These are phyloP conservation scores for Monilinia fructigena DNA, from an alignment of 2,329 filamentous ascomycete genomes.

Conservation along the genomic window DNA sequence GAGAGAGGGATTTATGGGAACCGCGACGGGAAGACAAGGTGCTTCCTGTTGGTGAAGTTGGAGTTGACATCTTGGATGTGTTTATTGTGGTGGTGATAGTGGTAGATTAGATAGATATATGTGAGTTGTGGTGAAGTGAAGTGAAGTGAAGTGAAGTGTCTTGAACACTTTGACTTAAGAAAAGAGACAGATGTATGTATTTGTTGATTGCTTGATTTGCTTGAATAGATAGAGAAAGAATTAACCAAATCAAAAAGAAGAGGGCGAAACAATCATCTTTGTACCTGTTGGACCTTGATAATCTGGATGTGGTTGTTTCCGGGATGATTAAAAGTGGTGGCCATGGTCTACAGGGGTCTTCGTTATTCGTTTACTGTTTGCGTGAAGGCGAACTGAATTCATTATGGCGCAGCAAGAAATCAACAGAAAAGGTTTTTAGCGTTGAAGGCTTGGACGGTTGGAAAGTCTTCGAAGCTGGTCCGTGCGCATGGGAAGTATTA, in stretches of 20 bases:
- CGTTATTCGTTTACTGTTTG: background rate
- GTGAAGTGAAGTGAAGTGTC: background rate
- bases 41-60: constrained; percentile 23
- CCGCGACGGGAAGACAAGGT: constrained; percentile 32
- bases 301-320: constrained; percentile 9
- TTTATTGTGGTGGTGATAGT: background rate
- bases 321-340: constrained; percentile 21
- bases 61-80: constrained; percentile 17
- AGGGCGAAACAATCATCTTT: constrained; percentile 14
- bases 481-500: no score
- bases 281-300: constrained; percentile 19
- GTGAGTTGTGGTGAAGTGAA: constrained; percentile 4
- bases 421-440: constrained; percentile 5
- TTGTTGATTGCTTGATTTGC: background rate
- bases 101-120: background rate
- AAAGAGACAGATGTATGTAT: background rate
- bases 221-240: background rate
- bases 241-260: background rate
- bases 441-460: background rate
- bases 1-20: constrained; percentile 52
- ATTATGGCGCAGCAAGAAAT: constrained; percentile 10
- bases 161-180: background rate
- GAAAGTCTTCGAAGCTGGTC: no score
- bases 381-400: constrained; percentile 13
- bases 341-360: background rate